Evolutionary conservation across 257 asterid genomes (phyloP).

Genomic region (Solanum ossicruentum): DNA sequence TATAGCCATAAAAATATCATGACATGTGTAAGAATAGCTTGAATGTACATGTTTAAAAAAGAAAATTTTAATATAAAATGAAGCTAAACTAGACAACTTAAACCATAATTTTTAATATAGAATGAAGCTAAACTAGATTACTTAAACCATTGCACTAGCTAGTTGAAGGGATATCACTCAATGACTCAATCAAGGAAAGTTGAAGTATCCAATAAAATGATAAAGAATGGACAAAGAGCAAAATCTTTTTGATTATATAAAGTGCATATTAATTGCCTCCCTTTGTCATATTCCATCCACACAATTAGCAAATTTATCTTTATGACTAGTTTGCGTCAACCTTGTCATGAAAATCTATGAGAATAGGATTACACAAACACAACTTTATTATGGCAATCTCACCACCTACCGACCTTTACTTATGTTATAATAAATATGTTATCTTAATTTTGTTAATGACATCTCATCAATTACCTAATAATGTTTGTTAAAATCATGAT

Average conservation of each 20-base stretch:
- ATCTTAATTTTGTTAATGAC: background rate
- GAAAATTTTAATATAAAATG: background rate
- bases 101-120: background rate
- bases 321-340: background rate
- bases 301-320: background rate
- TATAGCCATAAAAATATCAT: background rate
- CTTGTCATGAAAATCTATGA: background rate
- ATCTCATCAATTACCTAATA: conserved; percentile 4
- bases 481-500: background rate
- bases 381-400: background rate
- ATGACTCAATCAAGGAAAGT: background rate
- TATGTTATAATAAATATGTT: background rate
- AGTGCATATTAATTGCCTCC: background rate
- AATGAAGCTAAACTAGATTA: background rate
- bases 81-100: background rate
- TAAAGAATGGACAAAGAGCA: background rate
- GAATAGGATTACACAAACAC: background rate
- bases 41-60: background rate
- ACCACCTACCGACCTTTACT: background rate
- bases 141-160: background rate
- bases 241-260: background rate
- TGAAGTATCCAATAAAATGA: background rate
- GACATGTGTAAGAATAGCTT: background rate
- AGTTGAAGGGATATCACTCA: background rate
- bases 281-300: background rate